Base-by-base conservation (phyloP, 2,329 filamentous ascomycete genomes). In the Ophiosphaerella korrae region DNA sequence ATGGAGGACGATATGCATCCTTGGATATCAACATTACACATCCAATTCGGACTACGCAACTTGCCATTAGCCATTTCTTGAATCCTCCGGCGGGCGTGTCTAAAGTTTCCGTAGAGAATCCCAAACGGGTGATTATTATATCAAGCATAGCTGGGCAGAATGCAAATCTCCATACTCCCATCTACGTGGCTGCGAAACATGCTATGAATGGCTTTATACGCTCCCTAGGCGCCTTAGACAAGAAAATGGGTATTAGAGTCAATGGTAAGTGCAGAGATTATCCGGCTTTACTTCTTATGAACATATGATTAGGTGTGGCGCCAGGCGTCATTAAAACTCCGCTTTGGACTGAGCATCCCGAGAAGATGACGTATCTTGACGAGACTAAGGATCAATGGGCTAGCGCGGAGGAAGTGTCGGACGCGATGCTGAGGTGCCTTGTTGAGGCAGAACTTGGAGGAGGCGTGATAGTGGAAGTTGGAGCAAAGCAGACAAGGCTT, bases 261-360 rank as follows among this genome's bases (percentile, higher is more conserved):
- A 84, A 83, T 16, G 83, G 26, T 29, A 11, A 29, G 26, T 29
- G 11, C 26, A 3, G 26, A 29, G 11, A 29, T 7, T 29, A 29
- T 2, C 11, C 7, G 5, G 26, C 7, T 29, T 29, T 5, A 29
- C 8, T 29, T 8, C 6, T 8, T 29, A 11, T 11, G 7, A 29
- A 29, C 26, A 8, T 29, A 11, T 7, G 26, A 29, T 29, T 29
- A 29, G 26, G 78, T 5, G 83, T 86, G 2, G 82, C 83, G 13
- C 84, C 84, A 0, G 84, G 84, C 0, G 68, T 85, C 1, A 83
- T 86, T 58, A 84, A 80, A 54, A 86, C 84, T 11, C 84, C 84
- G 6, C 69, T 86, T 5, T 87, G 83, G 82, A 83, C 79, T 0
- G 83, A 86, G 2, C 77, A 85, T 57, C 82, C 82, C 0, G 83